Evolutionary conservation across 148 eudicot species (phyloP), one percentile per base, ranked within the genome.

Genomic region (Cornus kousa): DNA sequence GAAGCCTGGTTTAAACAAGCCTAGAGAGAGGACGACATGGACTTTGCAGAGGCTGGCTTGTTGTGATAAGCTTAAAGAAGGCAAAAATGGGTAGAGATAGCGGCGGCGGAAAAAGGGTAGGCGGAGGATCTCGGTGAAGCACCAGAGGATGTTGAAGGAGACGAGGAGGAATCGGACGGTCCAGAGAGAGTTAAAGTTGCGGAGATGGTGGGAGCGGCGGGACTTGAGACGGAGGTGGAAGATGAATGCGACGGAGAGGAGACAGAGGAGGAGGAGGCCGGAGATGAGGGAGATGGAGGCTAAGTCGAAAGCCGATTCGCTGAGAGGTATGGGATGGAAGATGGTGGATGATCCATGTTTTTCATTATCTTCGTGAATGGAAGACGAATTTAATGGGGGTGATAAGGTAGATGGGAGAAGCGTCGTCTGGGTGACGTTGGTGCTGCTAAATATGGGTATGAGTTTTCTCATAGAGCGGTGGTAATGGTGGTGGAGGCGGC

Each of bases 1-100:
- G 69, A 90, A 91, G 0, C 93, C 94, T 4, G 97, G 97, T 68
- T 93, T 87, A 31, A 83, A 82, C 13, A 93, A 70, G 7, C 97
- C 97, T n/a, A 93, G 85, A 4, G 94, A 87, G 24, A 90, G 83
- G 17, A 91, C 86, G 1, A 88, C 74, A 31, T 91, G 89, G 9
- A 83, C 3, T 72, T 87, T 85, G 35, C 97, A 93, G 22, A 91
- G 71, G 7, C 43, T 64, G 53, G 81, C 53, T 46, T 91, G 90
- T 16, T 81, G 79, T 14, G 79, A 5, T 0, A 88, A 2, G 22
- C 86, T 43, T 6, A 85, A 19, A 0, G 72, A 20, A 12, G 87
- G 89, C n/a, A 87, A 24, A 72, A 75, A 82, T 0, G 86, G 85
- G 76, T 71, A 79, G 17, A 85, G 68, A 17, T 78, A 77, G 0